Evolutionary conservation across 805 yeast genomes (phyloP).

Genomic region (Ogataea paraovalis): DNA sequence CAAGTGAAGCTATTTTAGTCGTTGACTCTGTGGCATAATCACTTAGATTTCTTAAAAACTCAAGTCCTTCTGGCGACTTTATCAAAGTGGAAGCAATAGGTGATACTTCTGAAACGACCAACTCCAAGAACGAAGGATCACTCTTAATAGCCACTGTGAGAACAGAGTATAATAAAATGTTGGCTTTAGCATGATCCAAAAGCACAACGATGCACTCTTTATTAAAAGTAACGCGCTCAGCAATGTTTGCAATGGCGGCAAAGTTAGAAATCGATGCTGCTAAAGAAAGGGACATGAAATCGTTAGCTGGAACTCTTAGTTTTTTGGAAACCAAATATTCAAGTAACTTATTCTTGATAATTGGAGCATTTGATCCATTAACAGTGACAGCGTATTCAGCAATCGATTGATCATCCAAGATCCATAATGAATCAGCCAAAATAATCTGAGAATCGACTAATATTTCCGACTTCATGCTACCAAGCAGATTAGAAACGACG

Average conservation of each 20-base stretch:
- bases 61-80: slow-evolving; percentile 4
- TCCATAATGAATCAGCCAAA: slow-evolving; percentile 20
- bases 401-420: slow-evolving; percentile 8
- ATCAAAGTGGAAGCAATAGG: not conserved
- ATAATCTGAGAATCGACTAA: slow-evolving; percentile 1
- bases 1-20: not conserved
- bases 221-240: not conserved
- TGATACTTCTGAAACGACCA: not conserved
- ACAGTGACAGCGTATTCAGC: slow-evolving; percentile 1
- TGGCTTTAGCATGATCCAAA: not conserved
- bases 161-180: not conserved
- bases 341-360: slow-evolving; percentile 2
- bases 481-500: not conserved
- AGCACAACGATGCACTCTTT: not conserved
- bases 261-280: not conserved
- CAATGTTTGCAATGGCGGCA: not conserved
- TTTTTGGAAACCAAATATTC: slow-evolving; percentile 2
- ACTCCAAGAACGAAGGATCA: not conserved
- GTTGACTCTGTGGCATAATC: not conserved
- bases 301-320: not conserved
- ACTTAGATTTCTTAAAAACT: slow-evolving; percentile 3
- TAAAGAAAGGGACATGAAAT: slow-evolving; percentile 1
- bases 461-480: not conserved
- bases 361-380: not conserved
- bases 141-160: not conserved